Base-by-base conservation (phyloP, 257 asterid genomes). In the Forsythia suspensa region DNA sequence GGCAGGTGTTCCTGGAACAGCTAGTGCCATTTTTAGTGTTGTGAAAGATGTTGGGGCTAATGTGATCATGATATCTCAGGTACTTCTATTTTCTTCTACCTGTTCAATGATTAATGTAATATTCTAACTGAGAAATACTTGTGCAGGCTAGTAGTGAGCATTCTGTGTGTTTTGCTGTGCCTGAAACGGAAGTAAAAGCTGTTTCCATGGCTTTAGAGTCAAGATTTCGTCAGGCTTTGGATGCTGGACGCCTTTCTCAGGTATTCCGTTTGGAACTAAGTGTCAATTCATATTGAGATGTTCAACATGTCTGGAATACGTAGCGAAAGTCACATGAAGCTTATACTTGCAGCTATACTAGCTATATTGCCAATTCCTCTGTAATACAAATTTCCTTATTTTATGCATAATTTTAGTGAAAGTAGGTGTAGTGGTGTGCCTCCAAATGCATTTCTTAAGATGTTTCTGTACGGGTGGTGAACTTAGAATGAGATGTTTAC, bases 1-100 rank as follows among this genome's bases (percentile, higher is more conserved):
- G 99, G 99, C 98, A 67, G 99, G 99, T 77, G 97, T 96, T 75
- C 99, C 98, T 81, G 99, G 99, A 82, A 96, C 99, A 79, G 92
- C 98, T 68, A 91, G 92, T 52, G 92, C 89, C 81, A 96, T 96
- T 85, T 96, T 96, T 86, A 86, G 92, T 75, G 98, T 94, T 65
- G 98, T 91, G 80, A 96, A 92, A 83, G 99, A 91, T 68, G 99
- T 96, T 43, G 98, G 98, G 65, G 99, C 99, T 77, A 96, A 96
- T 86, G 99, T 94, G 24, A 86, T 96, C 84, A 94, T 94, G 98
- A 96, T 94, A 85, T 94, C 99, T 9, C 99, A 96, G 97, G 99
- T 91, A 88, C 76, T 10, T 79, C 21, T 52, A 63, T 59, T 77
- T 52, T n/a, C 77, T 61, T 68, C 68, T 74, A 69, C 43, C 10